phyloP scores from a whole-genome alignment of 2,329 filamentous ascomycete genomes.

The Neonectria magnoliae region DNA sequence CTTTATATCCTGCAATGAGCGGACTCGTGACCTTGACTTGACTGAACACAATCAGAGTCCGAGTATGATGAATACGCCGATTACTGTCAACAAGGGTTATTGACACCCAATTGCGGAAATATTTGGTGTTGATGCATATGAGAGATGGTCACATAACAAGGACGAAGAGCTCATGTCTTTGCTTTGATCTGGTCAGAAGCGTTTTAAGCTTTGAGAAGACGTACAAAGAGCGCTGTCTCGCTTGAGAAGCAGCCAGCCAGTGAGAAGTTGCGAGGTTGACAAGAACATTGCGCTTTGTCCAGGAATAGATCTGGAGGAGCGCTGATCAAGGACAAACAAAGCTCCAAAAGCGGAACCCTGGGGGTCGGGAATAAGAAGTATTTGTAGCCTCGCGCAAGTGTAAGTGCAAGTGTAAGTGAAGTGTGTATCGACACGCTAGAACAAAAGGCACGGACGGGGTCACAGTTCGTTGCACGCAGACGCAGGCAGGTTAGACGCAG shows the following conservation, averaged over 20 bases:
- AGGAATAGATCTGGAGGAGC: conserved; percentile 15
- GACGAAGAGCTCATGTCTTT: background rate
- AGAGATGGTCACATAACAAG: background rate
- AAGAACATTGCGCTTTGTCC: conserved; percentile 8
- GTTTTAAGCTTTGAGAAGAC: background rate
- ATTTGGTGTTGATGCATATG: background rate
- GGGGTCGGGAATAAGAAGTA: conserved; percentile 21
- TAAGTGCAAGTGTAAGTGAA: background rate
- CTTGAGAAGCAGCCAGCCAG: background rate
- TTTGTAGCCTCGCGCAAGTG: background rate
- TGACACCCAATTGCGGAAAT: conserved; percentile 1
- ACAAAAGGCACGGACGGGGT: conserved; percentile 25
- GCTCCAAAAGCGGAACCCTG: conserved; percentile 3
- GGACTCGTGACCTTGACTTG: background rate
- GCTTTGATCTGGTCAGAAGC: background rate
- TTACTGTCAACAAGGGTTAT: background rate
- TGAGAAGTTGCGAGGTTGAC: conserved; percentile 1
- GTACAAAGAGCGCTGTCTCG: background rate
- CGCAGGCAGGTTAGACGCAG: background rate
- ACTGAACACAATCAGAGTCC: background rate
- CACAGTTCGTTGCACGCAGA: conserved; percentile 18
- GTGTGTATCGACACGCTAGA: background rate
- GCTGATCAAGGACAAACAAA: conserved; percentile 13
- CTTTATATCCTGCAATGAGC: background rate
- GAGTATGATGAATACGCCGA: background rate